A percentile compares a stretch with the other conserved stretches of the same genome.
Evolutionary conservation across 2,329 filamentous ascomycete species (phyloP).

Genomic region (Xylaria sp.): DNA sequence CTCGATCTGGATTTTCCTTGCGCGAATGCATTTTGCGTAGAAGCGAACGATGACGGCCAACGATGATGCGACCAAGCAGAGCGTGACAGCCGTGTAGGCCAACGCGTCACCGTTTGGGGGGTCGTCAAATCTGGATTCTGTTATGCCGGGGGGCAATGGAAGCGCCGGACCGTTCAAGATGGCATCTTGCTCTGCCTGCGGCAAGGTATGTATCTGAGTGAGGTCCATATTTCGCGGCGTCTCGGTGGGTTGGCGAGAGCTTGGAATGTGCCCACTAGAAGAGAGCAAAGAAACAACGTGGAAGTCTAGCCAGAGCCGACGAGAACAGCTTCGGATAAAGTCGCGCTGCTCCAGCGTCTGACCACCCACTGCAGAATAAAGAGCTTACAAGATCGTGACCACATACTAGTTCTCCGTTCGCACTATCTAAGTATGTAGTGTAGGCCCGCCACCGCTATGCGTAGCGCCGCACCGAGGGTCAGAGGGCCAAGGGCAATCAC

Average conservation of each 20-base stretch:
- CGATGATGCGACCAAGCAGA: slow-evolving; percentile 24
- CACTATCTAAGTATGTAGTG: too few relatives aligned
- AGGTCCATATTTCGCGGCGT: neutral
- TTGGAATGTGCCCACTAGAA: neutral
- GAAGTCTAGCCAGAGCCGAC: too few relatives aligned
- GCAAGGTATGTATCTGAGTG: slow-evolving; percentile 1
- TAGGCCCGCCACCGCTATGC: too few relatives aligned
- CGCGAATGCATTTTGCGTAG: slow-evolving; percentile 28
- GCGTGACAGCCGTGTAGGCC: slow-evolving; percentile 11
- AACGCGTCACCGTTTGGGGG: slow-evolving; percentile 28
- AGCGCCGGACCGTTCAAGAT: slow-evolving; percentile 28
- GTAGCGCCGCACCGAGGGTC: too few relatives aligned
- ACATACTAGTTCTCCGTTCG: too few relatives aligned
- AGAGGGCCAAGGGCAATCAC: too few relatives aligned
- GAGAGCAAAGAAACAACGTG: neutral
- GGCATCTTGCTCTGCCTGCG: neutral
- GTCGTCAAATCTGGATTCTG: slow-evolving; percentile 29
- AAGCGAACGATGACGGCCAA: slow-evolving; percentile 26
- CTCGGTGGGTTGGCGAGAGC: too few relatives aligned
- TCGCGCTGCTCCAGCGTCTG: too few relatives aligned
- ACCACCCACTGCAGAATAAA: too few relatives aligned
- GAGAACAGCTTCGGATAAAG: too few relatives aligned
- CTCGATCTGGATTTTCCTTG: slow-evolving; percentile 29
- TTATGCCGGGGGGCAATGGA: slow-evolving; percentile 20
- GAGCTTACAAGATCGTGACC: too few relatives aligned